A percentile compares a stretch with the other conserved stretches of the same genome.
Evolutionary conservation across 129 eudicot species (phyloP).

Genomic region (Helichrysum umbraculigerum): DNA sequence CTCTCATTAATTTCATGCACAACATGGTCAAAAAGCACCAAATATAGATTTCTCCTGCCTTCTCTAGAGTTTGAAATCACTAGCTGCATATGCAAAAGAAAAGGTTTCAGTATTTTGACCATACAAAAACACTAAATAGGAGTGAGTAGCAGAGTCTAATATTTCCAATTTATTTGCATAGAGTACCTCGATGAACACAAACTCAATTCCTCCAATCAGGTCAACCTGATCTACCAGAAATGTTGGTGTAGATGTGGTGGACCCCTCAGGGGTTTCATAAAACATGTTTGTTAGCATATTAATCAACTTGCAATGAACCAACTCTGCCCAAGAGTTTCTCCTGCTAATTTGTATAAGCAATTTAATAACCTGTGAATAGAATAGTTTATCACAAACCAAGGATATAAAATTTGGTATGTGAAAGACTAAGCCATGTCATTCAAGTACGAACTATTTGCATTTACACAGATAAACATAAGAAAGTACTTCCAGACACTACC

Average conservation of each 20-base stretch:
- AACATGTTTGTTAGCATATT: constrained; percentile 94
- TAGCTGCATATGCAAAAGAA: constrained; percentile 53
- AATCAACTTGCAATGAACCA: constrained; percentile 83
- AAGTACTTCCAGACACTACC: not conserved
- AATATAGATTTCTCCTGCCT: constrained; percentile 84
- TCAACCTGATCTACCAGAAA: constrained; percentile 77
- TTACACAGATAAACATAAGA: not conserved
- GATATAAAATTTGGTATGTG: not conserved
- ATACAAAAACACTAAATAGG: not conserved
- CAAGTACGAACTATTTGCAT: constrained; percentile 5
- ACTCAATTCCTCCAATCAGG: constrained; percentile 93
- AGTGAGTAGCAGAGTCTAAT: not conserved
- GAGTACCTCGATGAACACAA: constrained; percentile 81
- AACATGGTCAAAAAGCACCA: constrained; percentile 89
- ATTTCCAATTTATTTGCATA: constrained; percentile 5
- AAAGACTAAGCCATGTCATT: not conserved
- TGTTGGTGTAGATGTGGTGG: constrained; percentile 50
- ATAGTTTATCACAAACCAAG: not conserved
- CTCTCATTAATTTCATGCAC: constrained; percentile 77
- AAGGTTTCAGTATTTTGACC: constrained; percentile 12
- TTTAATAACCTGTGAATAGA: constrained; percentile 65
- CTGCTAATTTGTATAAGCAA: constrained; percentile 75
- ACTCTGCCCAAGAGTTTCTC: constrained; percentile 96
- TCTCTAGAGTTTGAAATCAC: constrained; percentile 84
- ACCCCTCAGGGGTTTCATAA: constrained; percentile 64